Conservation (phyloP, 768 basidiomycete species). For the Kwoniella botswanensis region DNA sequence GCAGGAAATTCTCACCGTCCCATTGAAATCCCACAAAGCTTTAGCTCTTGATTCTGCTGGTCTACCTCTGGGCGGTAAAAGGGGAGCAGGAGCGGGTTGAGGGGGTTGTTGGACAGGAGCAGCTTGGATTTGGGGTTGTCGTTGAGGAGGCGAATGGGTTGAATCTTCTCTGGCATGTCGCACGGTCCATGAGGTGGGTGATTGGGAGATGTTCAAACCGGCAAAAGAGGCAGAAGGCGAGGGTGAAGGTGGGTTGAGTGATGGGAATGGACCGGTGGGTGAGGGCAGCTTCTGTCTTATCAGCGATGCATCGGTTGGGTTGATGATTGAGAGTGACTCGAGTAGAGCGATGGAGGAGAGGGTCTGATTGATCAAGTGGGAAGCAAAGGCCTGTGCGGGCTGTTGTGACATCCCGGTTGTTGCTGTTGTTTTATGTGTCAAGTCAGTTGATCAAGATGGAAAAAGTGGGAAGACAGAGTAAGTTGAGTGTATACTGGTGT, state of each 20-base stretch:
- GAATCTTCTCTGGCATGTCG: conserved; percentile 21
- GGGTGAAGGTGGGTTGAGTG: conserved; percentile 18
- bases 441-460: not conserved
- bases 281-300: conserved; percentile 48
- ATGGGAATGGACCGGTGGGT: conserved; percentile 50
- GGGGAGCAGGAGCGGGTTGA: conserved; percentile 6
- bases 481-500: not conserved
- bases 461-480: not conserved
- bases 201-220: conserved; percentile 13
- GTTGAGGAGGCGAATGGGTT: not conserved
- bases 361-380: conserved; percentile 49
- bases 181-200: conserved; percentile 27
- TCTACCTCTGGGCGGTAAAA: conserved; percentile 28
- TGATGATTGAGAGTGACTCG: conserved; percentile 41
- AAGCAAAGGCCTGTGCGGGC: conserved; percentile 36
- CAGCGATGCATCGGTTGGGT: conserved; percentile 37
- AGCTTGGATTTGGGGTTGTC: conserved; percentile 15
- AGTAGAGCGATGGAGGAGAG: conserved; percentile 40
- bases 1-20: conserved; percentile 33
- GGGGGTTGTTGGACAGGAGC: not conserved
- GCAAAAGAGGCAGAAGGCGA: conserved; percentile 22
- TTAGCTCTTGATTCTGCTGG: conserved; percentile 26
- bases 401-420: conserved; percentile 21
- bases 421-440: not conserved
- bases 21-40: conserved; percentile 52